Conservation (phyloP, 106 monocot species). For the Allium sativum region DNA sequence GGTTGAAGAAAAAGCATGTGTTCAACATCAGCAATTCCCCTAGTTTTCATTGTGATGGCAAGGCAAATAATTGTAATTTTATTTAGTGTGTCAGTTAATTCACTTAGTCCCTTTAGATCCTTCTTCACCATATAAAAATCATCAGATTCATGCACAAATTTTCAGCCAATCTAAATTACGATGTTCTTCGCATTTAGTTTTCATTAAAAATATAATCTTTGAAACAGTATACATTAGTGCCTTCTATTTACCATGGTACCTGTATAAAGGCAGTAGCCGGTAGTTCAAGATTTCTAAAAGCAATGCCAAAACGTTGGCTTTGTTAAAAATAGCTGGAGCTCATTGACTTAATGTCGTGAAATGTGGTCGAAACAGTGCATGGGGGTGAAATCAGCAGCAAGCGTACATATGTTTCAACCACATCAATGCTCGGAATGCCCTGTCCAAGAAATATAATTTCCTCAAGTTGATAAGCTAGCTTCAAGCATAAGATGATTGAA, state of each 20-base stretch:
- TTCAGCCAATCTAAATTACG: constrained; percentile 90
- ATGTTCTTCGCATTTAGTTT: constrained; percentile 95
- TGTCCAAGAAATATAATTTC: constrained; percentile 92
- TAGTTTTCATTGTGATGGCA: constrained; percentile 95
- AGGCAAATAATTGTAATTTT: constrained; percentile 86
- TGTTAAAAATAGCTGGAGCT: constrained; percentile 69
- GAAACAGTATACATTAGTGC: constrained; percentile 91
- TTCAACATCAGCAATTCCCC: constrained; percentile 93
- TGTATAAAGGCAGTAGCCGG: constrained; percentile 80
- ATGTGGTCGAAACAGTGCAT: constrained; percentile 90
- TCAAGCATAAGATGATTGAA: constrained; percentile 79
- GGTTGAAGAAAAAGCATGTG: constrained; percentile 78
- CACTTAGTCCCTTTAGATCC: constrained; percentile 94
- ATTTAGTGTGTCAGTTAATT: constrained; percentile 94
- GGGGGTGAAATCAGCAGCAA: constrained; percentile 77
- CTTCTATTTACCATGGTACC: constrained; percentile 93
- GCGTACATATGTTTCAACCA: constrained; percentile 98
- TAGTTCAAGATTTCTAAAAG: constrained; percentile 97
- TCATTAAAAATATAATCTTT: constrained; percentile 89
- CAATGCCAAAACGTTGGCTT: constrained; percentile 65
- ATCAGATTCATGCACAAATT: constrained; percentile 97
- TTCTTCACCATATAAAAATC: constrained; percentile 98
- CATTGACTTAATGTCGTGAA: constrained; percentile 79
- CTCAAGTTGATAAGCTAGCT: constrained; percentile 85
- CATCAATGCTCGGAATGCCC: constrained; percentile 93